These are phyloP conservation scores for Colletotrichum somersetense DNA, from an alignment of 2,329 filamentous ascomycete species.

Conservation along the genomic window DNA sequence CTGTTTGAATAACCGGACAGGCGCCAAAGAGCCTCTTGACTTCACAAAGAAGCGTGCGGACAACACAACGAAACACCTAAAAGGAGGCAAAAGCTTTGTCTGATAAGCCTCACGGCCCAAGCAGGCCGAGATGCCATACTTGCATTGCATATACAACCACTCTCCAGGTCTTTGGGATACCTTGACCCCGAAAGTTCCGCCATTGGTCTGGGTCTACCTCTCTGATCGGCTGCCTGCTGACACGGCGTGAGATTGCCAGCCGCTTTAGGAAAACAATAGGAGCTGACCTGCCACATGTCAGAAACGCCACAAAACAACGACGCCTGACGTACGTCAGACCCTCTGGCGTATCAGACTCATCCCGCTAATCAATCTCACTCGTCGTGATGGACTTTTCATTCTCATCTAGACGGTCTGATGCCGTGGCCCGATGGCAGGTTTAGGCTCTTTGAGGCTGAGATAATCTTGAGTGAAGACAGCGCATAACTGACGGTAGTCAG, in stretches of 20 bases:
- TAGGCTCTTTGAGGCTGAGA: conserved; percentile 18
- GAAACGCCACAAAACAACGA: conserved; percentile 7
- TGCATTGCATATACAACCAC: neutral
- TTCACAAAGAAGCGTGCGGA: neutral
- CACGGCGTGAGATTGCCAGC: neutral
- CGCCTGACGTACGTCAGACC: neutral
- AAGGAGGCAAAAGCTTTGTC: neutral
- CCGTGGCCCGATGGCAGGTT: conserved; percentile 18
- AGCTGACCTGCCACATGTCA: conserved; percentile 15
- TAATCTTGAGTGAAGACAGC: conserved; percentile 15
- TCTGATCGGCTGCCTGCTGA: neutral
- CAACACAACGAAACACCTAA: neutral
- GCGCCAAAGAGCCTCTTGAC: neutral
- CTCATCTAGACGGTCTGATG: neutral
- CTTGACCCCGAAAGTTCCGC: too few species aligned
- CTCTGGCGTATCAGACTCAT: neutral
- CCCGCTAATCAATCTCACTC: neutral
- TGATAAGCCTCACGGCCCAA: neutral
- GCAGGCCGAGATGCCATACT: neutral
- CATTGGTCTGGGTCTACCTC: neutral
- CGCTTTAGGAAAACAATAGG: neutral
- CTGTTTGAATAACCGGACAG: accelerated
- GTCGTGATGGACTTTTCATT: neutral
- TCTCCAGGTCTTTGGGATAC: neutral
- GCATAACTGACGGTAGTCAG: neutral